Base-by-base conservation (phyloP, 768 basidiomycete genomes). In the Brasilioporus rufonigricans region DNA sequence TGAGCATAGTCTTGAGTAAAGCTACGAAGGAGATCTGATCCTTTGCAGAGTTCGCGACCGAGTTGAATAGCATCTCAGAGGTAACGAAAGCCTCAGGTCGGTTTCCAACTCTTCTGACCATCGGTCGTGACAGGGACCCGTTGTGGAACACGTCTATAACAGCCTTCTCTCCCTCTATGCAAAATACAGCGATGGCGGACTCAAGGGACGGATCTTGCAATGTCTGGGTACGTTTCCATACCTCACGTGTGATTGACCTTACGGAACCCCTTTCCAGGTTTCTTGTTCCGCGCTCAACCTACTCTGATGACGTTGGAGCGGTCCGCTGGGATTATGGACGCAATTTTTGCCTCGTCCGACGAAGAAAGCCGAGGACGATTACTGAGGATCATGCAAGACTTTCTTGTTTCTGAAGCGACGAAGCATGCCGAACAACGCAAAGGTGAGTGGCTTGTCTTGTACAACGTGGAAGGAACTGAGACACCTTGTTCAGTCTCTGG, bases 281-380 rank as follows among this genome's bases (percentile, higher is more conserved):
- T 91, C 70, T 73, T 99, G 6, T 98, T 93, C 75, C 86, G 93
- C 24, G 86, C 93, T 5, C 90, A 95, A 61, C 96, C 97, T 3
- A 87, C 87, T 1, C 73, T 98, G 54, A 94, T 99, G 86, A 91
- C 90, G 0, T 73, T 87, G 60, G 86, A 89, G 5, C 74, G 79
- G 13, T 94, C 94, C 1, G 82, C 89, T 0, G 74, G 70, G 21
- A 87, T 98, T 64, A 96, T 98, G 92, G 93, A 97, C 66, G 80
- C 79, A 3, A 90, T 96, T 38, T 97, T 99, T 65, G 71, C 78
- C 0, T 87, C 91, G 0, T 64, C 79, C 0, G 86, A 92, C 45
- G 80, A 86, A 57, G 90, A 92, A 31, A 80, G 79, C 11, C 85
- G 83, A 31, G 85, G 84, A 19, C 83, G 88, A 23, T 67, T 98